A percentile compares a stretch with the other conserved stretches of the same genome.
Evolutionary conservation across 1,284 basidiomycete genomes (phyloP).

Genomic region (Microbotryum silenes-acaulis): DNA sequence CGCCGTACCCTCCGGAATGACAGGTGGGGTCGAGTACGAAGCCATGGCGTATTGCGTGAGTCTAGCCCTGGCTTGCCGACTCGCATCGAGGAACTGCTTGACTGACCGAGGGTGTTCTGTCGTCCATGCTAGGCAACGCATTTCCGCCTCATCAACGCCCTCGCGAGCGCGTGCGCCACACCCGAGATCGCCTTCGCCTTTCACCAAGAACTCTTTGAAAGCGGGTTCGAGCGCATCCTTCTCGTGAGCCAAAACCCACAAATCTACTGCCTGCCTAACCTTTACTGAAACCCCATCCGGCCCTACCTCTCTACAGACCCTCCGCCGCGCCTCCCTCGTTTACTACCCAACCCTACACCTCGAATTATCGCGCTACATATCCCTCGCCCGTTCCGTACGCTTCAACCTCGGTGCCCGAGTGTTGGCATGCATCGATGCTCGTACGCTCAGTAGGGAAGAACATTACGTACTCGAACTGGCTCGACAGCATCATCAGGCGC

Average conservation of each 20-base stretch:
- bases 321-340: constrained; percentile 80
- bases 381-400: constrained; percentile 45
- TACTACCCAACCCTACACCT: constrained; percentile 90
- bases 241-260: constrained; percentile 37
- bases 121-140: constrained; percentile 59
- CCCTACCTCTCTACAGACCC: constrained; percentile 52
- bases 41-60: constrained; percentile 89
- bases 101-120: not conserved
- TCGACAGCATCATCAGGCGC: not conserved
- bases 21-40: constrained; percentile 95
- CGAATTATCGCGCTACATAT: constrained; percentile 76
- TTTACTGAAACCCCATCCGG: not conserved
- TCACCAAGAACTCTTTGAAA: constrained; percentile 75
- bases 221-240: constrained; percentile 74
- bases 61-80: constrained; percentile 11
- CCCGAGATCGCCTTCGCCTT: constrained; percentile 62
- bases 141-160: constrained; percentile 69
- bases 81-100: not conserved
- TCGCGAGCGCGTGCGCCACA: constrained; percentile 59
- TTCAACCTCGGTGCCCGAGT: constrained; percentile 29
- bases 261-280: not conserved
- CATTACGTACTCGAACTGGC: constrained; percentile 13
- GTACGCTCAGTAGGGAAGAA: constrained; percentile 13
- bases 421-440: constrained; percentile 18
- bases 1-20: constrained; percentile 92